Conservation (phyloP, 1,139 yeast genomes). For the Geotrichum phurueaensis region DNA sequence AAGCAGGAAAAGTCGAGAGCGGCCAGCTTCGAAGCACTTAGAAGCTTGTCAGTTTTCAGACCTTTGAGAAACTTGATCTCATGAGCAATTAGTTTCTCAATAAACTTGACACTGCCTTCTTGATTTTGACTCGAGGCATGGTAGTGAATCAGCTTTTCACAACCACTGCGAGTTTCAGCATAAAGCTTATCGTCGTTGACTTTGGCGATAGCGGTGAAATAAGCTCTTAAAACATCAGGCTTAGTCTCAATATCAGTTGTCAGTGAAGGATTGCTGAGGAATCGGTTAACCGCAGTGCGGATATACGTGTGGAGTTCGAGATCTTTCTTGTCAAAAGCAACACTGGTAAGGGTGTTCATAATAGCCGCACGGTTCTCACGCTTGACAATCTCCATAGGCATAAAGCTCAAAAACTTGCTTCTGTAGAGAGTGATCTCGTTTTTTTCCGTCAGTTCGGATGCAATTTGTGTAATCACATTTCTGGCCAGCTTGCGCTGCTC, state of each 20-base stretch:
- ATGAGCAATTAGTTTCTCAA: conserved; percentile 8
- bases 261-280: conserved; percentile 12
- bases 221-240: conserved; percentile 7
- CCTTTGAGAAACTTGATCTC: conserved; percentile 1
- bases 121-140: conserved; percentile 5
- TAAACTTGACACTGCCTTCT: conserved; percentile 5
- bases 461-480: conserved; percentile 17
- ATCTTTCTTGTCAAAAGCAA: conserved; percentile 1
- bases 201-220: conserved; percentile 8
- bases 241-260: conserved; percentile 15
- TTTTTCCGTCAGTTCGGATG: conserved; percentile 6
- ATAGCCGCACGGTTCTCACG: conserved; percentile 13
- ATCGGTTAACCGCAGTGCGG: conserved; percentile 15
- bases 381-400: conserved; percentile 17
- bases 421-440: neutral
- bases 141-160: conserved; percentile 13
- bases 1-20: conserved; percentile 13
- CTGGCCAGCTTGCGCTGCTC: conserved; percentile 23
- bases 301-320: conserved; percentile 11
- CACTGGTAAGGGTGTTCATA: conserved; percentile 2
- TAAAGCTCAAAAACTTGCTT: conserved; percentile 12
- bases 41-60: neutral
- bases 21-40: conserved; percentile 1
- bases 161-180: conserved; percentile 9
- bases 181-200: conserved; percentile 9